These are phyloP conservation scores for Knoxdaviesia capensis DNA, from an alignment of 2,329 filamentous ascomycete species.

Conservation along the genomic window DNA sequence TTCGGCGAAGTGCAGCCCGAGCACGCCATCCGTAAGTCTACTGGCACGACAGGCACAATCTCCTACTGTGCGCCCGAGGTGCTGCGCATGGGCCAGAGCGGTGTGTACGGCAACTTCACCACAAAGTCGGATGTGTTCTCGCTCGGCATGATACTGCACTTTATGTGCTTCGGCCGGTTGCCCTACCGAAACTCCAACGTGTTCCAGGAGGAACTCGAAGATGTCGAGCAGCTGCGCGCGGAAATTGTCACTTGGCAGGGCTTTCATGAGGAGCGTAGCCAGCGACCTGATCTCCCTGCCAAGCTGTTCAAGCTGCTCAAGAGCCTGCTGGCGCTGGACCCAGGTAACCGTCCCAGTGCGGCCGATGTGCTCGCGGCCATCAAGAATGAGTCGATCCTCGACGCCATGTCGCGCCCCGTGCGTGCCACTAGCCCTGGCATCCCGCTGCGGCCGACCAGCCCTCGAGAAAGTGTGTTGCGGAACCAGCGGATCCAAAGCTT, in stretches of 20 bases:
- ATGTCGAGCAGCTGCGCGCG: conserved; percentile 62
- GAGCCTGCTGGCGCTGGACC: conserved; percentile 58
- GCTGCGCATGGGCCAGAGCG: conserved; percentile 44
- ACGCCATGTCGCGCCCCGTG: conserved; percentile 10
- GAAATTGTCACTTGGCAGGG: conserved; percentile 82
- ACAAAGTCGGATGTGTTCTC: conserved; percentile 98
- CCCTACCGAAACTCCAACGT: conserved; percentile 73
- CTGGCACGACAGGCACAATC: conserved; percentile 85
- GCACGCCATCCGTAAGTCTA: conserved; percentile 64
- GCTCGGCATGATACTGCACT: conserved; percentile 94
- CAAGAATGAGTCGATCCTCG: conserved; percentile 39
- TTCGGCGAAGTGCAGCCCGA: conserved; percentile 92
- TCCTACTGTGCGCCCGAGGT: conserved; percentile 97
- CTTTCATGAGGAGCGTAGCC: conserved; percentile 56
- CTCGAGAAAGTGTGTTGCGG: background rate
- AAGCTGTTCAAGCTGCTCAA: conserved; percentile 74
- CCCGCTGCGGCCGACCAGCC: background rate
- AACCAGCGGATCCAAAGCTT: conserved; percentile 30
- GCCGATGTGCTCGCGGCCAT: conserved; percentile 68
- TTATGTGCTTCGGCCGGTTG: conserved; percentile 82
- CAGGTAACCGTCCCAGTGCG: conserved; percentile 59
- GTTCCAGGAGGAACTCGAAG: conserved; percentile 78
- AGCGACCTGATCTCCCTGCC: conserved; percentile 65
- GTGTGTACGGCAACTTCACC: conserved; percentile 78
- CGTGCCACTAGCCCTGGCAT: background rate